Evolutionary conservation across 192 early-diverging fungal species (phyloP), one percentile per base, ranked within the genome.

Genomic region (Coemansia sp.): DNA sequence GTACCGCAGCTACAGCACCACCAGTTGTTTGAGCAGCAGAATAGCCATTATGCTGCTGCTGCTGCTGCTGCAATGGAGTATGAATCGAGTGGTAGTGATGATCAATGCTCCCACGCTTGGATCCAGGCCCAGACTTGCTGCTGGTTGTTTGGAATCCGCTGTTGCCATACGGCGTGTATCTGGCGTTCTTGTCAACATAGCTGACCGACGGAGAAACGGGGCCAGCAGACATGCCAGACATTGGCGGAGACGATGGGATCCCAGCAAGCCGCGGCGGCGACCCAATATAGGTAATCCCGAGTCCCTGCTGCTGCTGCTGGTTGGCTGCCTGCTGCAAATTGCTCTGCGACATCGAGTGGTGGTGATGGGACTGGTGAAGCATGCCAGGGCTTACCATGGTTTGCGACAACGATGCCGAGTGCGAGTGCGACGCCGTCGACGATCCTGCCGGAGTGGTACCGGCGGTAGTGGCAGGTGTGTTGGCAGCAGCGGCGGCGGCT

Each of bases 361-460:
- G 78, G 54, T 82, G 79, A 54, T 26, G 67, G 63, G 43, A 36
- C 60, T 66, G 71, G 61, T 74, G 73, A 57, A 69, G 71, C 48
- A 42, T 62, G 8, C 61, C 68, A 41, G 57, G 39, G 57, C 57
- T 41, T 16, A 59, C 57, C 71, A 82, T 77, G 45, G 72, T 72
- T 66, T 82, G 80, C 52, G 80, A 77, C 47, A 82, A 59, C 58
- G 80, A 82, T 43, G 80, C 75, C 57, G 79, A 71, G 66, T 82
- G 74, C 65, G 80, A 71, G 58, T 82, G 80, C 68, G 80, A 71
- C 41, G 40, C 71, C 1, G 77, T 45, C 36, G 77, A 60, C 32
- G 63, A 66, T 15, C 72, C 46, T 10, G 58, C 60, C 0, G 72
- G 62, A 1, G 72, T 63, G 8, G 69, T 68, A 11, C 49, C 65